Evolutionary conservation across 2,329 filamentous ascomycete species (phyloP), one percentile per base, ranked within the genome.

Genomic region (Westerdykella sp.): DNA sequence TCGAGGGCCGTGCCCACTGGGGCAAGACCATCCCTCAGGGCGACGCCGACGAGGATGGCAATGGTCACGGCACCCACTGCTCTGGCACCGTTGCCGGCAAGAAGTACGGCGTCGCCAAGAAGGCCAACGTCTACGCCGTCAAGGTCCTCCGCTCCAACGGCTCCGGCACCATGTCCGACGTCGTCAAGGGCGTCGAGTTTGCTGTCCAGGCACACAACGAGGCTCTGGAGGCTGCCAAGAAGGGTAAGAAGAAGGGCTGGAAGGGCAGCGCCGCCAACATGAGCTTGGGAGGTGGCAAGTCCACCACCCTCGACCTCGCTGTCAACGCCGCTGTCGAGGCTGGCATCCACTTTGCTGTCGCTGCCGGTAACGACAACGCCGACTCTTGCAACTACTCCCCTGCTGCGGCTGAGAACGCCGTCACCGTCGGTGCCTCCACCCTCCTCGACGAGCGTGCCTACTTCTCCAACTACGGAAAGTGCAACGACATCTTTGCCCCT

Each of bases 391-490:
- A 93, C 78, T 98, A 97, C 81, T 98, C 93, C 34, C 93, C 93
- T 47, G 94, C 93, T 62, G 87, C 91, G 52, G 89, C 94, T 58
- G 77, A 81, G 61, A 88, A 94, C 65, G 90, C 93, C 56, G 81
- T 98, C 68, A 98, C 93, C 46, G 93, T 98, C 52, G 94, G 91
- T 72, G 93, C 93, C 56, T 95, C 89, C 37, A 93, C 87, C 57
- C 81, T 98, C 47, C 81, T 85, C 63, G 93, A 98, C 67, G 87
- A 88, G 78, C 91, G 93, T 73, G 93, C 93, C 54, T 98, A 97
- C 81, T 98, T 98, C 83, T 98, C 94, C 81, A 98, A 98, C 86
- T 97, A 84, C 72, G 93, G 93, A 71, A 93, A 91, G 79, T 98
- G 93, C 81, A 95, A 91, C 69, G 93, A 98, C 73, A 95, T 98